These are phyloP conservation scores for Lentinula sp. DNA, from an alignment of 768 basidiomycete genomes.

Conservation along the genomic window DNA sequence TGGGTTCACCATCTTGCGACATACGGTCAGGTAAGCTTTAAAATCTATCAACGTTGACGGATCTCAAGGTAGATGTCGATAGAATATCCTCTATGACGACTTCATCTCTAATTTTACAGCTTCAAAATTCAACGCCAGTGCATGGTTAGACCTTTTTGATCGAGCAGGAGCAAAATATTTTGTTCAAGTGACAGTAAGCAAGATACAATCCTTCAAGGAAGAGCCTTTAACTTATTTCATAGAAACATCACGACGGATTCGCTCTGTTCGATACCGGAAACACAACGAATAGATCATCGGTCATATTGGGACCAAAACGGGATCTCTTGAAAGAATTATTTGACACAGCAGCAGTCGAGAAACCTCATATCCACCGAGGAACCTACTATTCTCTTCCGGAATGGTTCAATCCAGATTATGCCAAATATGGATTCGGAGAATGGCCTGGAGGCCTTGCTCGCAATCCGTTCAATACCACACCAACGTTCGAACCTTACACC, in stretches of 20 bases:
- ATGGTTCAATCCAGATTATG: slow-evolving; percentile 53
- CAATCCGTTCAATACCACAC: slow-evolving; percentile 38
- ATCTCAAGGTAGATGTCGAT: not conserved
- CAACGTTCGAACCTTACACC: slow-evolving; percentile 46
- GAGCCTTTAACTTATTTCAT: not conserved
- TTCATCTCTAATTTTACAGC: slow-evolving; percentile 52
- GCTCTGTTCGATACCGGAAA: slow-evolving; percentile 49
- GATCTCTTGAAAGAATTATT: slow-evolving; percentile 48
- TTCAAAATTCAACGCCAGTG: slow-evolving; percentile 44
- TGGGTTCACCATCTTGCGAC: slow-evolving; percentile 44
- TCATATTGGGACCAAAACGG: slow-evolving; percentile 41
- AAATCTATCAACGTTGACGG: not conserved
- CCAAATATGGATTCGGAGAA: slow-evolving; percentile 38
- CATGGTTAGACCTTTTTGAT: slow-evolving; percentile 50
- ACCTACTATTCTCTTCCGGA: slow-evolving; percentile 56
- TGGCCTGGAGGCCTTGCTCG: slow-evolving; percentile 53
- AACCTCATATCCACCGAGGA: slow-evolving; percentile 46
- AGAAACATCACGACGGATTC: slow-evolving; percentile 64
- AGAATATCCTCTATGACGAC: slow-evolving; percentile 50
- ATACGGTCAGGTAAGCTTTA: slow-evolving; percentile 31
- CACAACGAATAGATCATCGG: slow-evolving; percentile 44
- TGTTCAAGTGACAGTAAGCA: slow-evolving; percentile 43
- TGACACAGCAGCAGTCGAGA: slow-evolving; percentile 39
- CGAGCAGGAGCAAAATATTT: slow-evolving; percentile 58
- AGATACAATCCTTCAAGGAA: not conserved